These are phyloP conservation scores for Wallacemonas collosoma DNA, from an alignment of 208 protist genomes.

Conservation along the genomic window DNA sequence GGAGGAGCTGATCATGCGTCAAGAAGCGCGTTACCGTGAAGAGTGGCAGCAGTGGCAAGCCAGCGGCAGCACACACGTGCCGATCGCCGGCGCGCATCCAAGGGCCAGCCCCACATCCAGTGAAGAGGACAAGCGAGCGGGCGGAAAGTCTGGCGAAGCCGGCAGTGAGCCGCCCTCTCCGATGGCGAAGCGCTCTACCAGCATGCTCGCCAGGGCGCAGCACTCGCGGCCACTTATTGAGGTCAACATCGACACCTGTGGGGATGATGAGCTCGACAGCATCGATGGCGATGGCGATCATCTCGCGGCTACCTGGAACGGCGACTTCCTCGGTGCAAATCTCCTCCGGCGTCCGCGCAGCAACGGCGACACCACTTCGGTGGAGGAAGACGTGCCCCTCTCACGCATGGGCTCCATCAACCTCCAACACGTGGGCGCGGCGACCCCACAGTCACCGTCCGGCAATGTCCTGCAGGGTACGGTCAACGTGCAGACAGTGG, in stretches of 20 bases:
- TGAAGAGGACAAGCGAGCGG: no score
- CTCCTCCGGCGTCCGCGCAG: no score
- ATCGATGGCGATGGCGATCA: background rate
- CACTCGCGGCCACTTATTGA: slow-evolving; percentile 15
- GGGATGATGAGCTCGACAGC: background rate
- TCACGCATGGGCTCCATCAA: background rate
- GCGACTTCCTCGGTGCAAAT: background rate
- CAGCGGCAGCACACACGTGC: background rate
- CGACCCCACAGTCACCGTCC: background rate
- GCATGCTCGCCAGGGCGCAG: background rate
- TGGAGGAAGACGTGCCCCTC: background rate
- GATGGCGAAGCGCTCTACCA: no score
- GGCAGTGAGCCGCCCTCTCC: no score
- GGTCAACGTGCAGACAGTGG: slow-evolving; percentile 4
- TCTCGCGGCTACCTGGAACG: background rate
- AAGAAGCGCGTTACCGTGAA: slow-evolving; percentile 18
- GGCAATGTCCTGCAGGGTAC: background rate
- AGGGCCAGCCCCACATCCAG: no score
- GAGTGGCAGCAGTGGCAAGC: slow-evolving; percentile 3
- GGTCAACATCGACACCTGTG: slow-evolving; percentile 13
- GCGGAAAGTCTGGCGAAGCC: no score
- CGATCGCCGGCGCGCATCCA: no score
- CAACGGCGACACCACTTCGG: no score
- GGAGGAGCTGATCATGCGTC: slow-evolving; percentile 23
- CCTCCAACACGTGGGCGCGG: background rate